Evolutionary conservation across 75 land plant species (phyloP).

Genomic region (Sequoia sempervirens): DNA sequence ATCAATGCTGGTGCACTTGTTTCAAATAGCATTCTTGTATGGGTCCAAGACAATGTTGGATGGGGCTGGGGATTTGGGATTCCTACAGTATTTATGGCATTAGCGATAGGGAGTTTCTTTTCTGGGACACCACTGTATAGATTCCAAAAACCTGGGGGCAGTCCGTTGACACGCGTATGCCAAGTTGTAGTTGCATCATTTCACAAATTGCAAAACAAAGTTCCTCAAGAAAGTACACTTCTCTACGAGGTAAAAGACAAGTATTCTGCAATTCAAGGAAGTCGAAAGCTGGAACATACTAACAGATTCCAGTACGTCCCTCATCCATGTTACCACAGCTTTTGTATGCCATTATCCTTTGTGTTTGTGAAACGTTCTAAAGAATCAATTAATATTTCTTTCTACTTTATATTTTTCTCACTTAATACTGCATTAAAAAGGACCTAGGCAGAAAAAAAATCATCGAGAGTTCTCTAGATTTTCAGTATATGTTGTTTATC

Average conservation of each 20-base stretch:
- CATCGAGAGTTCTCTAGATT: background rate
- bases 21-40: slow-evolving; percentile 73
- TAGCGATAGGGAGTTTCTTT: slow-evolving; percentile 74
- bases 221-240: slow-evolving; percentile 37
- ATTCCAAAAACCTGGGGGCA: slow-evolving; percentile 80
- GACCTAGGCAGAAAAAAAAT: background rate
- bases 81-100: slow-evolving; percentile 64
- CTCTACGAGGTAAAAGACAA: slow-evolving; percentile 57
- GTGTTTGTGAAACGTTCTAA: background rate
- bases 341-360: background rate
- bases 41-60: slow-evolving; percentile 62
- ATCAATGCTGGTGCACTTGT: slow-evolving; percentile 78
- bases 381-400: background rate
- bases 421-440: background rate
- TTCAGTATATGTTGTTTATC: background rate
- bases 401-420: background rate
- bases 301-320: slow-evolving; percentile 51
- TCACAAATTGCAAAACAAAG: slow-evolving; percentile 31
- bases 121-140: slow-evolving; percentile 63
- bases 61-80: slow-evolving; percentile 80
- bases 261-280: slow-evolving; percentile 64
- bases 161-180: slow-evolving; percentile 60
- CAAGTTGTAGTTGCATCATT: slow-evolving; percentile 70
- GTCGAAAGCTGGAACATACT: slow-evolving; percentile 71
- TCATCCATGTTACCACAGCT: background rate